phyloP scores from a whole-genome alignment of 345 rosid species.

The Geranium rotundifolium region DNA sequence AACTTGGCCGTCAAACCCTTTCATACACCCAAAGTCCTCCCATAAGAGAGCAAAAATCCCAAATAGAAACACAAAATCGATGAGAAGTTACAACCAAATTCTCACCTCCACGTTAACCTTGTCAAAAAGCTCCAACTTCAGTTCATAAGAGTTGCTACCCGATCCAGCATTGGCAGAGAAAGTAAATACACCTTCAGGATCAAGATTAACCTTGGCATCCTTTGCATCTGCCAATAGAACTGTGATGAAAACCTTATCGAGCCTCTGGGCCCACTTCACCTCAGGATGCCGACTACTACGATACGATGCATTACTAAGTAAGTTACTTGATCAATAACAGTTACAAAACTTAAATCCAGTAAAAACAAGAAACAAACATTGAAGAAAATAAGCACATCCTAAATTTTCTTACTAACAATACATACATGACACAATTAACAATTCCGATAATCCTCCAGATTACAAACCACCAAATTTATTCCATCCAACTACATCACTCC shows the following conservation, averaged over 20 bases:
- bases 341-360: neutral
- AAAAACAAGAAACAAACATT: neutral
- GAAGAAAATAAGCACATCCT: too few species aligned
- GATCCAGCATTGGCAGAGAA: conserved; percentile 72
- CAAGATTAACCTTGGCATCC: conserved; percentile 63
- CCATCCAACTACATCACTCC: too few species aligned
- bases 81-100: neutral
- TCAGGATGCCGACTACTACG: conserved; percentile 65
- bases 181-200: conserved; percentile 63
- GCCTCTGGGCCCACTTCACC: conserved; percentile 83
- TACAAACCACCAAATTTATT: too few species aligned
- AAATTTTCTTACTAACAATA: too few species aligned
- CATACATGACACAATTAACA: too few species aligned
- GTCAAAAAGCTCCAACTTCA: conserved; percentile 68
- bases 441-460: too few species aligned
- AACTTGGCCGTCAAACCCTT: too few species aligned
- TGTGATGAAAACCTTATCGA: conserved; percentile 57
- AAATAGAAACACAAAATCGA: too few species aligned
- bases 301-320: neutral
- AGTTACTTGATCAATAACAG: neutral
- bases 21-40: too few species aligned
- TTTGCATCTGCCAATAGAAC: conserved; percentile 61
- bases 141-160: conserved; percentile 42
- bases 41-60: too few species aligned
- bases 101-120: conserved; percentile 78